A percentile compares a stretch with the other conserved stretches of the same genome.
Conservation (phyloP, 305 asterid species). For the Ajuga reptans region DNA sequence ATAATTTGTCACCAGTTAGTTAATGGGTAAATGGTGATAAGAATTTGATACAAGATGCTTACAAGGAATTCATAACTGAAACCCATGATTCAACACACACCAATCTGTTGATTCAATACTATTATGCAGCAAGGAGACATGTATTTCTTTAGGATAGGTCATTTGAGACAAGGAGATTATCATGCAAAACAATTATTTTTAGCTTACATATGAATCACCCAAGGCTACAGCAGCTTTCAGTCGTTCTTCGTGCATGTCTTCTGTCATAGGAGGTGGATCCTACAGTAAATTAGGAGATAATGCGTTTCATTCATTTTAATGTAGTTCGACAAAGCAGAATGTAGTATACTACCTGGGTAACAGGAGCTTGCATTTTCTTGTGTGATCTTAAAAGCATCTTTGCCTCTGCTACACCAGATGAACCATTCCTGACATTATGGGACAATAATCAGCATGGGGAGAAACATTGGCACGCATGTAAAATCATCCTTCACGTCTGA, state of each 20-base stretch:
- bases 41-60: slow-evolving; percentile 7
- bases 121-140: neutral
- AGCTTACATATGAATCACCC: slow-evolving; percentile 67
- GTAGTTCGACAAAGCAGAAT: slow-evolving; percentile 19
- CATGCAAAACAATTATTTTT: slow-evolving; percentile 10
- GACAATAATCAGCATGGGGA: slow-evolving; percentile 25
- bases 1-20: neutral
- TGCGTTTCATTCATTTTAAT: slow-evolving; percentile 13
- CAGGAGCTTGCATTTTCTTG: slow-evolving; percentile 67
- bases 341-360: slow-evolving; percentile 59
- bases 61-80: slow-evolving; percentile 8
- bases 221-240: slow-evolving; percentile 74
- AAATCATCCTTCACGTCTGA: neutral
- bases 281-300: slow-evolving; percentile 25
- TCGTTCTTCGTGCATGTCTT: slow-evolving; percentile 96
- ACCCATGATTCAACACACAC: neutral
- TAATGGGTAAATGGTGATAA: slow-evolving; percentile 2
- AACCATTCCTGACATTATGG: slow-evolving; percentile 46
- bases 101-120: slow-evolving; percentile 1
- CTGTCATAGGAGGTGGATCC: slow-evolving; percentile 96
- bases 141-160: neutral
- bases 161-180: slow-evolving; percentile 15
- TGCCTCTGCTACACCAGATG: slow-evolving; percentile 49
- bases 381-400: slow-evolving; percentile 73
- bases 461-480: slow-evolving; percentile 2